Base-by-base conservation (phyloP, 2,329 filamentous ascomycete species). In the Phialophora tarda region DNA sequence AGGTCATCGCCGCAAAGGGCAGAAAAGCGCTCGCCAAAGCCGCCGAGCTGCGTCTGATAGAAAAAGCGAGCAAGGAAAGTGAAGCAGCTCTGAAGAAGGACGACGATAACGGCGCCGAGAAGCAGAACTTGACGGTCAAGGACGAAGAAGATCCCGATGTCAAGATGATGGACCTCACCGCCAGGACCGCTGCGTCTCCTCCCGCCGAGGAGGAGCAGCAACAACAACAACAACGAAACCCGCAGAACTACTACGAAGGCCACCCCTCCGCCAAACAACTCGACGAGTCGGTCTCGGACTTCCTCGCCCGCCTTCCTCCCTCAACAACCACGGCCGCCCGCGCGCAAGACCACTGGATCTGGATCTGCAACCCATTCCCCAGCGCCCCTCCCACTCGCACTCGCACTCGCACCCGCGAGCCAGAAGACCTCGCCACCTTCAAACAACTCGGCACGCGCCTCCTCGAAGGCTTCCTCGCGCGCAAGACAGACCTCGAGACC, bases 241-340 rank as follows among this genome's bases (percentile, higher is more conserved):
- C 85, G 2, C 82, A 86, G 77, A 91, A 91, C 73, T 83, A 83
- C 1, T 88, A 87, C 70, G 82, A 86, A 64, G 86, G 84, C 38
- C 65, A 82, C 0, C 61, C 76, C 0, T 76, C 73, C 68, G 88
- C 85, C 28, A 88, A 89, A 81, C 89, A 90, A 75, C 81, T 88
- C 30, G 80, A 80, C 1, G 91, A 93, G 74, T 84, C 84, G 0
- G 78, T 90, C 1, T 77, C 85, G 7, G 83, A 84, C 0, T 96
- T 96, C 72, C 77, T 95, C 1, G 66, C 78, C 8, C 87, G 91
- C 8, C 81, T 93, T 0, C 89, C 89, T 0, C 91, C 92, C 0
- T 83, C 84, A 3, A 89, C 84, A 1, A 91, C 88, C 0, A 77
- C 81, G 2, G 75, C 78, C 3, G 77, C 76, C 0, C 41, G 54